phyloP scores from a whole-genome alignment of 257 asterid species.

The Fraxinus pennsylvanica region DNA sequence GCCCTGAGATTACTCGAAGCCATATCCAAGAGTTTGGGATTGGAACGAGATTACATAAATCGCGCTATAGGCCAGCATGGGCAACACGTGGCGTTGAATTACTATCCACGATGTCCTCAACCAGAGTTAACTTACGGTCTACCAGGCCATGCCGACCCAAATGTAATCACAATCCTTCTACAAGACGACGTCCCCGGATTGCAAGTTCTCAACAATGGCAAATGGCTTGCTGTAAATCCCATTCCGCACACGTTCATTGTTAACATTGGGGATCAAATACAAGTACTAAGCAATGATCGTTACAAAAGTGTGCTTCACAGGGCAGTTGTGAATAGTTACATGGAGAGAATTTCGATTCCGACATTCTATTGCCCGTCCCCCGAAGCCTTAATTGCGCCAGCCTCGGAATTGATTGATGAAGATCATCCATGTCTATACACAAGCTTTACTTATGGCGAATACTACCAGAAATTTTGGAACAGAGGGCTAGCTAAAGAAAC shows the following conservation, averaged over 20 bases:
- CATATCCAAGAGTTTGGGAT: background rate
- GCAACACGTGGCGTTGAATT: conserved; percentile 8
- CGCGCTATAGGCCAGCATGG: background rate
- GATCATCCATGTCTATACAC: background rate
- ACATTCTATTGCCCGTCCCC: conserved; percentile 5
- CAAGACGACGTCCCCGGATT: conserved; percentile 20
- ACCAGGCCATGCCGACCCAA: conserved; percentile 19
- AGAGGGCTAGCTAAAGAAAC: background rate
- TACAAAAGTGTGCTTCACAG: background rate
- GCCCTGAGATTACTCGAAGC: background rate
- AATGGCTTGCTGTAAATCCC: conserved; percentile 20
- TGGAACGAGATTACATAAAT: background rate
- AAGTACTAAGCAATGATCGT: conserved; percentile 1
- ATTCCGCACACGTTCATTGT: conserved; percentile 17
- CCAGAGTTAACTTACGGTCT: conserved; percentile 20
- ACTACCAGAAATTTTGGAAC: conserved; percentile 5
- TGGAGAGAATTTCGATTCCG: background rate
- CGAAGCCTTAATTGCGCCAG: background rate
- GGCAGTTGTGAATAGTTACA: conserved; percentile 5
- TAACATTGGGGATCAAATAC: conserved; percentile 25
- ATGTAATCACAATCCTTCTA: conserved; percentile 15
- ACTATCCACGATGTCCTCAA: conserved; percentile 23
- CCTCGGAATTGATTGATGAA: background rate
- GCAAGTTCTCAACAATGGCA: conserved; percentile 15
- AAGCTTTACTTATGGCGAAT: background rate